Base-by-base conservation (phyloP, 345 rosid genomes). In the Eucalyptus viminalis region DNA sequence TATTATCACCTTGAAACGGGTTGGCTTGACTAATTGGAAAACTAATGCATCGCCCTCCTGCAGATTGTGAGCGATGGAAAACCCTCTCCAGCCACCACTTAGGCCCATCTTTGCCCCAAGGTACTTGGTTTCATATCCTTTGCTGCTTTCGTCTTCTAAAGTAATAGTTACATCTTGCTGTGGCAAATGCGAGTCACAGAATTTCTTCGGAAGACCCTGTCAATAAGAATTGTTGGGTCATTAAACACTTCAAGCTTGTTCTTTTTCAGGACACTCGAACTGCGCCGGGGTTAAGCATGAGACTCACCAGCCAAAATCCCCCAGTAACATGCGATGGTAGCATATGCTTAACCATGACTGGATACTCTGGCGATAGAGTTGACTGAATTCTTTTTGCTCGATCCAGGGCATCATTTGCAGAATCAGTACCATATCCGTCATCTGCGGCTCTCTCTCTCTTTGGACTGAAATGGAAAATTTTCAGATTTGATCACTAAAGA, bases 11-110 rank as follows among this genome's bases (percentile, higher is more conserved):
- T 92, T 91, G 80, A 91, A 90, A 43, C 56, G 90, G 88, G 40
- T 44, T 4, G 91, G 90, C 88, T 49, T 86, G 69, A 92, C 88
- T 88, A 91, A 62, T 24, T 91, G 91, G 65, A 92, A 92, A 60
- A 91, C 92, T 47, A 89, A 27, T 16, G 87, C 91, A 54, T 92
- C 91, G 8, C 88, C 90, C 58, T 76, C 91, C 16, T 40, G 58
- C 40, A 92, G 72, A 29, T 72, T n/a, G 47, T 90, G 91, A 16
- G 80, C 87, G 6, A 86, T 80, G 31, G 91, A 85, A 83, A 90
- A 91, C 17, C 89, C 87, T 89, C 87, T 87, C 93, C 92, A 92
- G 34, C 93, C 91, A 27, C 88, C 93, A 31, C 92, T 89, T 11
- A 92, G 49, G 40, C 86, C 89, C 3, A 8, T 14, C 87, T 80